phyloP scores from a whole-genome alignment of 345 rosid species.

The Lepidium aucheri region DNA sequence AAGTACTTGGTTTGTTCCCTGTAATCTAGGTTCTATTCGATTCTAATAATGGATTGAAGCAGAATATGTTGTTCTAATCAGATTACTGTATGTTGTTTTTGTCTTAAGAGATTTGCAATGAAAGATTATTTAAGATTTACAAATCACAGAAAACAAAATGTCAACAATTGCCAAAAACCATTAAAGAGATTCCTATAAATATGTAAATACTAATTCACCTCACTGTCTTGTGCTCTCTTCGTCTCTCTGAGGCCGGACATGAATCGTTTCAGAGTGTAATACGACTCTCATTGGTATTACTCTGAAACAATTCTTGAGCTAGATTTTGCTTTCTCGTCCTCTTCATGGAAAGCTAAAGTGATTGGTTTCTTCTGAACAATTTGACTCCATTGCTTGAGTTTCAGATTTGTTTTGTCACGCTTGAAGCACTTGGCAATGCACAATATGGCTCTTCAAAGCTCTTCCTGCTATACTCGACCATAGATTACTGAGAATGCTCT shows the following conservation, averaged over 20 bases:
- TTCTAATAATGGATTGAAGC: not conserved
- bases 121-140: conserved; percentile 34
- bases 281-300: not conserved
- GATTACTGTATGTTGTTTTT: not conserved
- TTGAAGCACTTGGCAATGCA: conserved; percentile 95
- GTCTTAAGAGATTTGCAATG: conserved; percentile 19
- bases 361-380: conserved; percentile 4
- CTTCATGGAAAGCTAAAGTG: not conserved
- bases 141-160: conserved; percentile 21
- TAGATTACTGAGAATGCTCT: conserved; percentile 66
- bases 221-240: conserved; percentile 22
- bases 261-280: not conserved
- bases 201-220: not conserved
- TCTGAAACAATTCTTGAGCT: not conserved
- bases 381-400: not conserved
- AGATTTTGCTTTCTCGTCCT: not conserved
- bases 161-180: not conserved
- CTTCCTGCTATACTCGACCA: conserved; percentile 97
- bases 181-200: not conserved
- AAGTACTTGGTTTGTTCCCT: too few relatives aligned
- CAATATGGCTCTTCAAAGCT: conserved; percentile 75
- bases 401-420: conserved; percentile 38
- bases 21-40: too few relatives aligned
- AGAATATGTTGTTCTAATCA: not conserved
- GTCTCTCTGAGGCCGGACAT: not conserved